A percentile compares a stretch with the other conserved stretches of the same genome.
Conservation (phyloP, 2,329 filamentous ascomycete species). For the Colletotrichum camelliae region DNA sequence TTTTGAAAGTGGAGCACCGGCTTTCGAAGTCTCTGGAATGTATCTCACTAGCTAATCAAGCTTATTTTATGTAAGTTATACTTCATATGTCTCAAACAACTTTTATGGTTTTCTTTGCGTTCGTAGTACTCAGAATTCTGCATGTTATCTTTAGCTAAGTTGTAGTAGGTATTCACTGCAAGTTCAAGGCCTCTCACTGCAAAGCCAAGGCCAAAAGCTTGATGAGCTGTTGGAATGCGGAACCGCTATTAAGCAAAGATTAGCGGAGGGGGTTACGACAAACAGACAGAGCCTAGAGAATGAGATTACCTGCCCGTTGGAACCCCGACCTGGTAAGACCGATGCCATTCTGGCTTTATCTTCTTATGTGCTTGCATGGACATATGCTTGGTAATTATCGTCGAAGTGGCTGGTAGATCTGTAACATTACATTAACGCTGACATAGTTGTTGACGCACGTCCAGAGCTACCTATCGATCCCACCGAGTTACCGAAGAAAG, state of each 20-base stretch:
- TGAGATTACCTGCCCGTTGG: neutral
- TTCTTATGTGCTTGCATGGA: neutral
- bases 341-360: neutral
- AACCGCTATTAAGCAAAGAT: neutral
- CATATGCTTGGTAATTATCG: neutral
- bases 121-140: neutral
- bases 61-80: neutral
- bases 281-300: neutral
- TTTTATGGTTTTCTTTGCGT: neutral
- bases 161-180: neutral
- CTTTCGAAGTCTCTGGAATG: neutral
- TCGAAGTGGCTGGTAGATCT: neutral
- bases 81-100: neutral
- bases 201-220: neutral
- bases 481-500: neutral
- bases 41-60: neutral
- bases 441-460: neutral
- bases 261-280: neutral
- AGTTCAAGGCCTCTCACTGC: neutral
- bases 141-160: neutral
- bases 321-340: neutral
- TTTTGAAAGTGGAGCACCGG: neutral
- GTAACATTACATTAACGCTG: neutral
- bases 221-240: neutral
- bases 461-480: neutral